Evolutionary conservation across 257 asterid genomes (phyloP).

Genomic region (Nicotiana obtusifolia): DNA sequence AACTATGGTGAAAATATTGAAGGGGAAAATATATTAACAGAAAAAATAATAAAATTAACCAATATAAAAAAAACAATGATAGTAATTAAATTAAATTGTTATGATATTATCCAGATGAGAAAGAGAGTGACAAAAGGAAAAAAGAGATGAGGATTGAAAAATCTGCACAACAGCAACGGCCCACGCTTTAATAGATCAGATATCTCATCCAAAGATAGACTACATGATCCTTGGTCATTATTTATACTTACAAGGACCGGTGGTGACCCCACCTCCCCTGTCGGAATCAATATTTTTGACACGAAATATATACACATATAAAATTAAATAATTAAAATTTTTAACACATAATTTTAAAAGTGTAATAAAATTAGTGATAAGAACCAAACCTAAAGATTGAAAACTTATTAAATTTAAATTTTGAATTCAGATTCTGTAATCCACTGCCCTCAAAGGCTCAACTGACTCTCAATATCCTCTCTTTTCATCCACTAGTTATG

Average conservation of each 20-base stretch:
- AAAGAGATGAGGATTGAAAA: slow-evolving; percentile 30
- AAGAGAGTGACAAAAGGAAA: background rate
- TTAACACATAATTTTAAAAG: background rate
- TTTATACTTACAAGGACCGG: slow-evolving; percentile 23
- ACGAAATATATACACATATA: background rate
- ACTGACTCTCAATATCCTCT: background rate
- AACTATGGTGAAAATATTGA: no score
- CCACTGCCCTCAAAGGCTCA: no score
- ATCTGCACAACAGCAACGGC: slow-evolving; percentile 32
- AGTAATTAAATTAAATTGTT: background rate
- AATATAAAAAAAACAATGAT: no score
- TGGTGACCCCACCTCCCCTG: slow-evolving; percentile 15
- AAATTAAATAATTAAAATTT: background rate
- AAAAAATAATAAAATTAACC: no score
- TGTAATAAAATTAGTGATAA: background rate
- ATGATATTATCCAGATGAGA: slow-evolving; percentile 48
- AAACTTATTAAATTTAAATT: background rate
- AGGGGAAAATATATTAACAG: no score
- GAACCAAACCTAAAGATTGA: background rate
- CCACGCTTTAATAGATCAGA: slow-evolving; percentile 30
- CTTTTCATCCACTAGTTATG: slow-evolving; percentile 38
- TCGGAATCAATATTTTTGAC: background rate
- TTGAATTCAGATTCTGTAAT: background rate
- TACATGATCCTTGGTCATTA: slow-evolving; percentile 26
- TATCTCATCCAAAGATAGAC: slow-evolving; percentile 39